These are phyloP conservation scores for Brassica nigra DNA, from an alignment of 345 rosid genomes.

Conservation along the genomic window DNA sequence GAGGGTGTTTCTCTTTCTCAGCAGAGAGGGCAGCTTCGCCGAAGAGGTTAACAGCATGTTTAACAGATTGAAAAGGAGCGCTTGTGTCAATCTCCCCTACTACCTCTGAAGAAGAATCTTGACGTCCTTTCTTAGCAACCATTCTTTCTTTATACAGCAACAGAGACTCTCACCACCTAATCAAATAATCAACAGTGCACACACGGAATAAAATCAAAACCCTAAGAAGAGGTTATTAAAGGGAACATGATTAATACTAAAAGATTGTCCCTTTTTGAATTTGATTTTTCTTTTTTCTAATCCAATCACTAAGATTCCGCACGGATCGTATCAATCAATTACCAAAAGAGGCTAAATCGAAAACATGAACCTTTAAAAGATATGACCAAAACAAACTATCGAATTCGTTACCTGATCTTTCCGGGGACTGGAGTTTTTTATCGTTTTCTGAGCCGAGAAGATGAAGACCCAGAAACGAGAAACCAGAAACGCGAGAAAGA, in stretches of 20 bases:
- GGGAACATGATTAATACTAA: conserved; percentile 11
- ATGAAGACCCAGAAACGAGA: too few relatives aligned
- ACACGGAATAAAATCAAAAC: background rate
- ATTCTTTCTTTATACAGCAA: conserved; percentile 40
- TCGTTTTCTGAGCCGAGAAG: too few relatives aligned
- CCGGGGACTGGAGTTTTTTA: background rate
- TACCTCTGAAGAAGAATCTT: conserved; percentile 55
- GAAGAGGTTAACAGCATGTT: conserved; percentile 87
- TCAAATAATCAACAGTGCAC: conserved; percentile 10
- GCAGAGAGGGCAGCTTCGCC: conserved; percentile 91
- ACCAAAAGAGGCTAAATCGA: conserved; percentile 35
- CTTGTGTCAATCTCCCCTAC: conserved; percentile 98
- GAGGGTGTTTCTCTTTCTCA: conserved; percentile 51
- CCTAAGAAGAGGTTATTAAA: conserved; percentile 14
- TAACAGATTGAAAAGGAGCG: conserved; percentile 95
- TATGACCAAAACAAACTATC: conserved; percentile 18
- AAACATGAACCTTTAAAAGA: background rate
- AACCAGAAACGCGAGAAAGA: too few relatives aligned
- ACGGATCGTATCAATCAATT: conserved; percentile 35
- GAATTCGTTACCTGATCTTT: conserved; percentile 42
- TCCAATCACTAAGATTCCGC: background rate
- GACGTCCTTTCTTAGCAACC: conserved; percentile 75
- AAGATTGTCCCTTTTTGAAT: background rate
- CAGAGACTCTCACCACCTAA: conserved; percentile 19
- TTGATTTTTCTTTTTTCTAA: background rate